Conservation (phyloP, 2,329 filamentous ascomycete species). For the Aspergillus nomiae region DNA sequence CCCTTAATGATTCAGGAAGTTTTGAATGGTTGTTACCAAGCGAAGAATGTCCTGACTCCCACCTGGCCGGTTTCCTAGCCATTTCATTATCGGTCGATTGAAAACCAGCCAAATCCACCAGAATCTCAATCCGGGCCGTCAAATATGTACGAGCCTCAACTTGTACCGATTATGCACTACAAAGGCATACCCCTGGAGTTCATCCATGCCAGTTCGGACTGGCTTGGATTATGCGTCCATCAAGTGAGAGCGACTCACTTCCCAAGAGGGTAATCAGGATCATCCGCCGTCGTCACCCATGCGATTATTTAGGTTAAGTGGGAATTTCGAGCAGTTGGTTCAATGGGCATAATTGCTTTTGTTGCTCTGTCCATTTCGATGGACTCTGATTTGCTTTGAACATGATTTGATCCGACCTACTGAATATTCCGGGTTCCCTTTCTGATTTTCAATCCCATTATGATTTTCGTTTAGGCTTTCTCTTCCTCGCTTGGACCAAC, state of each 20-base stretch:
- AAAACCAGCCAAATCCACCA: background rate
- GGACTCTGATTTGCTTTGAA: conserved; percentile 5
- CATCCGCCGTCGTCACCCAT: conserved; percentile 13
- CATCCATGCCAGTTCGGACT: conserved; percentile 5
- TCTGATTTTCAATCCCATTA: background rate
- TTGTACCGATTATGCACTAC: background rate
- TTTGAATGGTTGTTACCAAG: background rate
- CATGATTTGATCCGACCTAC: background rate
- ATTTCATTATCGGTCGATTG: background rate
- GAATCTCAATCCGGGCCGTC: background rate
- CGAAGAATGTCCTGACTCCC: background rate
- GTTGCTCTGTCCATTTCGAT: background rate
- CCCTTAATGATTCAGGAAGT: background rate
- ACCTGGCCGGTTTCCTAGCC: background rate
- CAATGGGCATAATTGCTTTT: conserved; percentile 1
- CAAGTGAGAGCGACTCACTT: conserved; percentile 4
- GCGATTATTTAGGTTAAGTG: conserved; percentile 5
- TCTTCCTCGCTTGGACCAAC: conserved; percentile 5
- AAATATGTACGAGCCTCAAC: conserved; percentile 2
- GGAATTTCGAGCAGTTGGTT: background rate
- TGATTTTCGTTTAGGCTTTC: conserved; percentile 3
- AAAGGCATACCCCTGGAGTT: background rate
- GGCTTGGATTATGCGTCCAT: conserved; percentile 2
- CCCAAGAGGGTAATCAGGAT: conserved; percentile 10
- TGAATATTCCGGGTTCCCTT: background rate